A percentile compares a stretch with the other conserved stretches of the same genome.
phyloP scores from a whole-genome alignment of 768 basidiomycete species.

The Lanmaoa rubissima region DNA sequence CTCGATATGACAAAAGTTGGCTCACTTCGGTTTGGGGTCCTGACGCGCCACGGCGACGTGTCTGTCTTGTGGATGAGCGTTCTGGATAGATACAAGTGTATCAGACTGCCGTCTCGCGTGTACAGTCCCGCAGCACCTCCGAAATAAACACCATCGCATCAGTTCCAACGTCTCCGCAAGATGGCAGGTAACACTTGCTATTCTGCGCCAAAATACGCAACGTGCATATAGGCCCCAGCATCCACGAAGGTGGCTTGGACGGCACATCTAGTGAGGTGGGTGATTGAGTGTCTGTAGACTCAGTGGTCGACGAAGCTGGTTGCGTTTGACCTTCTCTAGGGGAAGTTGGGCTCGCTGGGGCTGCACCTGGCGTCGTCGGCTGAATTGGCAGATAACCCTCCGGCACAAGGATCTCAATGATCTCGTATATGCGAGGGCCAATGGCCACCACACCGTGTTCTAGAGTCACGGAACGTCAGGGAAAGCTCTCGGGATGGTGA shows the following conservation, averaged over 20 bases:
- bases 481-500: background rate
- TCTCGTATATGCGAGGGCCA: slow-evolving; percentile 2
- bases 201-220: slow-evolving; percentile 18
- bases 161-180: background rate
- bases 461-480: background rate
- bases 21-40: slow-evolving; percentile 20
- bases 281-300: background rate
- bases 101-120: slow-evolving; percentile 11
- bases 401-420: slow-evolving; percentile 20
- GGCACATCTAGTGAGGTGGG: background rate
- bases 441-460: slow-evolving; percentile 18
- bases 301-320: background rate
- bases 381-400: slow-evolving; percentile 4
- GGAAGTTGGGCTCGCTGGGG: background rate
- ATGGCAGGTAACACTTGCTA: background rate
- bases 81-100: slow-evolving; percentile 15
- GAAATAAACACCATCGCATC: background rate
- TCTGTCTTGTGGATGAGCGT: slow-evolving; percentile 12
- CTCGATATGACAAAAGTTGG: background rate
- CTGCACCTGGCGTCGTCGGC: background rate
- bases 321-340: background rate
- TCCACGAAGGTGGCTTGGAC: slow-evolving; percentile 14
- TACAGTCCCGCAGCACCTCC: slow-evolving; percentile 11
- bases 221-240: slow-evolving; percentile 27
- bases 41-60: slow-evolving; percentile 14